Evolutionary conservation across 352 stramenopile genomes (phyloP), one percentile per base, ranked within the genome.

Genomic region (Elongisporangium undulatum): DNA sequence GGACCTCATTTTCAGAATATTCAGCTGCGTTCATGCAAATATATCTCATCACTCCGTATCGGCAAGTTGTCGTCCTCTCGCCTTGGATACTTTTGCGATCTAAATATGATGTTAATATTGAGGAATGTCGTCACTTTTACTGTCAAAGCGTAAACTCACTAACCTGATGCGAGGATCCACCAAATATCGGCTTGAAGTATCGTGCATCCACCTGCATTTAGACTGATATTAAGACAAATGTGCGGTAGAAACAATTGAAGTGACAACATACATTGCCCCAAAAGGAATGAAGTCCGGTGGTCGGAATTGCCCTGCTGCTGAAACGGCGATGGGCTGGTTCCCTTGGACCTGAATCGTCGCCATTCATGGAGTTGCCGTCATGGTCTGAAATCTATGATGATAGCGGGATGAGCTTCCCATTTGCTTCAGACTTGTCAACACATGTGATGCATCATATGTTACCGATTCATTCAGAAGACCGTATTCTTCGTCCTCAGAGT

Each of bases 181-280:
- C 79, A 62, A 90, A 89, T 9, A 87, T 45, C 4, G 81, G 81
- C 60, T 90, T 87, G 51, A 90, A 67, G 53, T 89, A 90, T 41
- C 66, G 73, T 34, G 89, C 77, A 26, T 90, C 81, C 41, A 90
- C 55, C 79, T 87, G 19, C 20, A 63, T 41, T 7, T 13, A 41
- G 29, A 41, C 13, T 41, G 29, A 15, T 15, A 41, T 2, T 41
- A 41, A 6, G 9, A 4, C 29, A 13, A 8, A 8, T 34, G 24
- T 34, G 24, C 29, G 39, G 8, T 5, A 19, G 56, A 20, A 23
- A 51, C 13, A 51, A 38, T 49, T 8, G 7, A 21, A 45, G 64
- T n/a, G 23, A 9, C 15, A 29, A 22, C 61, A 21, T 66, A 89
- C 78, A 57, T 83, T 86, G 26, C 74, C 77, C 77, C 78, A 90